A percentile compares a stretch with the other conserved stretches of the same genome.
phyloP scores from a whole-genome alignment of 2,329 filamentous ascomycete genomes.

The Colletotrichum magnum region DNA sequence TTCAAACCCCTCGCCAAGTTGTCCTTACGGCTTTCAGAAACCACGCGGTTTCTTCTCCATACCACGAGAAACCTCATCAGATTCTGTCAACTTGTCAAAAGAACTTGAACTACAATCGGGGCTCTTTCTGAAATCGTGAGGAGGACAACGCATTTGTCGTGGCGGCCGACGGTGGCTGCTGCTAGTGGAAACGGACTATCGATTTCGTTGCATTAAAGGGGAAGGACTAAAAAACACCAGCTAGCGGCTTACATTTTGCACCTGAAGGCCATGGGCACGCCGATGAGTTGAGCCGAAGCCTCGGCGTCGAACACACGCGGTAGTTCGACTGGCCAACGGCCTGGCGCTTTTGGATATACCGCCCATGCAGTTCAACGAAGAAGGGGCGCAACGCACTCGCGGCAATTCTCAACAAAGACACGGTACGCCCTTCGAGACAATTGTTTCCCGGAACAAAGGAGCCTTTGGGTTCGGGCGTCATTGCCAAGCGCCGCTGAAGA shows the following conservation, averaged over 20 bases:
- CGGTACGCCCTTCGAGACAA: constrained; percentile 6
- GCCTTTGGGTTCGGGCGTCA: background rate
- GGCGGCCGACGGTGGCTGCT: constrained; percentile 36
- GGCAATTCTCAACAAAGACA: constrained; percentile 10
- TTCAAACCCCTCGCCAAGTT: constrained; percentile 19
- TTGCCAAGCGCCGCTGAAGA: background rate
- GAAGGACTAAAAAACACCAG: background rate
- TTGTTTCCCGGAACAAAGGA: background rate
- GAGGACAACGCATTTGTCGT: constrained; percentile 8
- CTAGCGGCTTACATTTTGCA: constrained; percentile 6
- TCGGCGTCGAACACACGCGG: background rate
- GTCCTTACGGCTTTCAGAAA: constrained; percentile 16
- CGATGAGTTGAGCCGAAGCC: background rate
- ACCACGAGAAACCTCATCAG: background rate
- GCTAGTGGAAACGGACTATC: constrained; percentile 34
- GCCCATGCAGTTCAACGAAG: background rate
- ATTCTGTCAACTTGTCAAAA: constrained; percentile 15
- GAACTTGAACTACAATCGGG: background rate
- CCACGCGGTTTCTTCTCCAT: background rate
- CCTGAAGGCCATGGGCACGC: background rate
- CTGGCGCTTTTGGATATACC: background rate
- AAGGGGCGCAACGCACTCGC: background rate
- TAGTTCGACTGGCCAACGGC: background rate
- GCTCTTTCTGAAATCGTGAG: background rate
- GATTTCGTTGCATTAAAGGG: constrained; percentile 12